Conservation (phyloP, 2,329 filamentous ascomycete species). For the Sarocladium strictum region DNA sequence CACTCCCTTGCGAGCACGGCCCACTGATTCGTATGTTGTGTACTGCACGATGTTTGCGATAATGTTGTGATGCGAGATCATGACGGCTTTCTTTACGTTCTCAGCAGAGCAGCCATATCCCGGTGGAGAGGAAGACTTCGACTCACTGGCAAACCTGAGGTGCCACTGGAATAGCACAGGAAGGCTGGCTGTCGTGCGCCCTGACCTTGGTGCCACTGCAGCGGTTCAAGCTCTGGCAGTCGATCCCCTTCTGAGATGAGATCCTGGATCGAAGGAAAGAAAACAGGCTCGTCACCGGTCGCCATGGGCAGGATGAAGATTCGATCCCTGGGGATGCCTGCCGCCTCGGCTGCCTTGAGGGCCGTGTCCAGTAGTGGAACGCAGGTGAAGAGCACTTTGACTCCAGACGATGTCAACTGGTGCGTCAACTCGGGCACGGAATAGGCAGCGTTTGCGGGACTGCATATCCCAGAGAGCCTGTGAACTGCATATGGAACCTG, state of each 20-base stretch:
- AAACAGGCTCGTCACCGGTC: constrained; percentile 26
- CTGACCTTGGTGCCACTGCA: constrained; percentile 52
- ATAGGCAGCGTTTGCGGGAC: constrained; percentile 66
- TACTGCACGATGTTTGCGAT: constrained; percentile 70
- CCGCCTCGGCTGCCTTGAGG: constrained; percentile 54
- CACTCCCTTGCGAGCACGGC: constrained; percentile 28
- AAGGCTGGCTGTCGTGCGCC: constrained; percentile 59
- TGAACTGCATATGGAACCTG: constrained; percentile 55
- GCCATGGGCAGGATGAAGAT: constrained; percentile 62
- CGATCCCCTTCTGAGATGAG: constrained; percentile 51
- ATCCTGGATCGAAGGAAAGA: constrained; percentile 52
- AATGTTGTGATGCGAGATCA: constrained; percentile 74
- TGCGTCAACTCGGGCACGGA: constrained; percentile 59
- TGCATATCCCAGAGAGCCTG: constrained; percentile 59
- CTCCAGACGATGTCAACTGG: constrained; percentile 58
- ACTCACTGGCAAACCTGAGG: constrained; percentile 60
- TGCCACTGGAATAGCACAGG: constrained; percentile 68
- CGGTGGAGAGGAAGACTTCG: background rate
- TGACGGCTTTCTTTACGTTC: constrained; percentile 65
- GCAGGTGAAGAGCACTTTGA: constrained; percentile 65
- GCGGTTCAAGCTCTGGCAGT: constrained; percentile 40
- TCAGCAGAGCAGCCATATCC: background rate
- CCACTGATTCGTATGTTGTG: constrained; percentile 33
- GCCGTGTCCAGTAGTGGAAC: constrained; percentile 55
- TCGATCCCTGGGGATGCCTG: constrained; percentile 52